phyloP scores from a whole-genome alignment of 805 yeast genomes.

The Alloascoidea hylecoeti region DNA sequence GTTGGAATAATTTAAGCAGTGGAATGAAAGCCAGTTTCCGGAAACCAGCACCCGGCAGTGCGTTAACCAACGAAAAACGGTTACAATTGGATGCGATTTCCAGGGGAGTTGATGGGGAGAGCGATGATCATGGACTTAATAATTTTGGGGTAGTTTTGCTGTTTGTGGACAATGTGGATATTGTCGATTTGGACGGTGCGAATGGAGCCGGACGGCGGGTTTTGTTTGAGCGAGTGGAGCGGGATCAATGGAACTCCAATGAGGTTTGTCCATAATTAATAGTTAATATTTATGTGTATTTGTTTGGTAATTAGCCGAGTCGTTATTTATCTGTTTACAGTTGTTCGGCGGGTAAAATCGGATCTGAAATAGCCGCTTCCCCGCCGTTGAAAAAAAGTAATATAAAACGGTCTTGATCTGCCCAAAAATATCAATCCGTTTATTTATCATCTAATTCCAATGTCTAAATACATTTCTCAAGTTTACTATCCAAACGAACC shows the following conservation, averaged over 20 bases:
- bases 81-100: slow-evolving; percentile 54
- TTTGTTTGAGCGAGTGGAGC: slow-evolving; percentile 34
- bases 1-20: slow-evolving; percentile 50
- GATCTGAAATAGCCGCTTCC: too few relatives aligned
- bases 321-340: too few relatives aligned
- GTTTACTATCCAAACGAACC: too few relatives aligned
- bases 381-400: too few relatives aligned
- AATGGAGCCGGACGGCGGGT: slow-evolving; percentile 24
- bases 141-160: slow-evolving; percentile 59
- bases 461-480: too few relatives aligned
- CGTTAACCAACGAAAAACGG: slow-evolving; percentile 36
- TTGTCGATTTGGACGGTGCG: slow-evolving; percentile 41
- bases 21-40: slow-evolving; percentile 50
- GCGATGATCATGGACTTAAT: slow-evolving; percentile 40
- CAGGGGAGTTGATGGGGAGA: slow-evolving; percentile 74
- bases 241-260: slow-evolving; percentile 60
- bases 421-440: too few relatives aligned
- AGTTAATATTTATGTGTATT: too few relatives aligned
- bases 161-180: slow-evolving; percentile 60
- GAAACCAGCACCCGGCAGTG: slow-evolving; percentile 60
- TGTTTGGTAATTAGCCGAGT: too few relatives aligned
- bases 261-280: slow-evolving; percentile 75
- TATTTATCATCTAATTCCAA: too few relatives aligned
- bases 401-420: too few relatives aligned
- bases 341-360: too few relatives aligned